Evolutionary conservation across 148 eudicot species (phyloP), one percentile per base, ranked within the genome.

Genomic region (Pharnaceum exiguum): DNA sequence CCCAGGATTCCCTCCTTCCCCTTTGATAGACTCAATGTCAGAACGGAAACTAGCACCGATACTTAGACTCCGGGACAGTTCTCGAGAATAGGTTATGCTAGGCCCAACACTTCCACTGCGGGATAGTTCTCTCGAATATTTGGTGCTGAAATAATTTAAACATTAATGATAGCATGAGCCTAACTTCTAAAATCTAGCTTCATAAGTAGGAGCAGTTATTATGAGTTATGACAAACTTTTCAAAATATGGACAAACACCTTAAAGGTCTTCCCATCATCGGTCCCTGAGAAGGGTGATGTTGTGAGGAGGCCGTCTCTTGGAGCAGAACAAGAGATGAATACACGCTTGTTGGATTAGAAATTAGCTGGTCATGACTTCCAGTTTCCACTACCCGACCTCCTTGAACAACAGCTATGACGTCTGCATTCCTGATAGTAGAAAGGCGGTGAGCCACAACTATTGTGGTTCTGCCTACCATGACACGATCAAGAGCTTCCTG

Each of bases 401-500:
- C 75, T 66, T 88, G 90, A 37, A 93, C 86, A 68, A 93, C 99
- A 18, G 86, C 96, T 66, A 93, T 93, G 19, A 79, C 53, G 70
- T 93, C 99, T 23, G 99, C 96, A 73, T 93, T 85, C 70, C 96
- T 81, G 43, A 91, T 60, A 4, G 98, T 91, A 29, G 98, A 91
- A 55, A 91, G 81, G 19, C 98, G 84, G 58, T 91, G 98, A 28
- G 98, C 98, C 43, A 91, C 96, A 32, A 91, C 71, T 8, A 91
- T 69, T 36, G 96, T 91, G 51, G 98, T 91, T 40, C 96, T 69
- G 35, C 98, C 98, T 58, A 91, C 90, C 98, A 91, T 91, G 53
- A 88, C 96, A 55, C 90, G 98, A 56, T 91, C 98, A 55, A 91
- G 90, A 15, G 98, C 98, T 71, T 82, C 90, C 60, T 91, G 98